Percentiles rank a stretch among this genome's conserved stretches.
These are phyloP conservation scores for Pseudocercospora fuligena DNA, from an alignment of 2,329 filamentous ascomycete species.

Conservation along the genomic window DNA sequence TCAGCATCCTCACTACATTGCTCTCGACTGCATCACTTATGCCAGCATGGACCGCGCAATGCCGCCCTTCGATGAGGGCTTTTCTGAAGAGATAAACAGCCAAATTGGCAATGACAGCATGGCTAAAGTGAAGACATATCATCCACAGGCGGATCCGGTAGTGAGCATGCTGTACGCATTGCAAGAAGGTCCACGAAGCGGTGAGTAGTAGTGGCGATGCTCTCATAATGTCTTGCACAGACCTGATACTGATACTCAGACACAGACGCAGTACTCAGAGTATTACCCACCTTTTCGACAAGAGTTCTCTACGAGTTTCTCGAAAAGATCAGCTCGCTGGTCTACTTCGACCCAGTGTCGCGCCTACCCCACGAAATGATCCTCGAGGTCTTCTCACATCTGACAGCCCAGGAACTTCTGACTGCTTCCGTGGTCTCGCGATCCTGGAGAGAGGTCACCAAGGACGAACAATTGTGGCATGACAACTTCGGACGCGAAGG, in stretches of 20 bases:
- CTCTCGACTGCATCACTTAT: neutral
- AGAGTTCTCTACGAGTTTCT: slow-evolving; percentile 22
- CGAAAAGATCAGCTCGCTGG: slow-evolving; percentile 59
- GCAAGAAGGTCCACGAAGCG: neutral
- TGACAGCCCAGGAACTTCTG: slow-evolving; percentile 80
- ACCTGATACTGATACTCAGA: slow-evolving; percentile 4
- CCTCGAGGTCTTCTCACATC: slow-evolving; percentile 83
- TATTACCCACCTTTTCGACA: slow-evolving; percentile 29
- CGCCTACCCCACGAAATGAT: slow-evolving; percentile 90
- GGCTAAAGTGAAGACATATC: neutral
- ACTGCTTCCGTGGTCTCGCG: slow-evolving; percentile 78
- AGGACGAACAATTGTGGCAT: slow-evolving; percentile 87
- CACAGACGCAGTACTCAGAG: slow-evolving; percentile 14
- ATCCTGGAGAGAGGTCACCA: slow-evolving; percentile 78
- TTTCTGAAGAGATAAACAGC: slow-evolving; percentile 71
- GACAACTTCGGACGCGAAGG: slow-evolving; percentile 82
- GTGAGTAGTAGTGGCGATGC: neutral
- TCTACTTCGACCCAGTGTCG: slow-evolving; percentile 87
- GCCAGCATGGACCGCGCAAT: slow-evolving; percentile 19
- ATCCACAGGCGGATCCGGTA: slow-evolving; percentile 10
- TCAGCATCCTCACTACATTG: neutral
- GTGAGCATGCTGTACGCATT: neutral
- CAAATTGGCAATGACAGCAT: slow-evolving; percentile 47
- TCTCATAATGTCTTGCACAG: neutral
- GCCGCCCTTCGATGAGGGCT: slow-evolving; percentile 74